Percentiles rank a stretch among this genome's conserved stretches.
Evolutionary conservation across 352 stramenopile species (phyloP).

Genomic region (Phytopythium ostracodes): DNA sequence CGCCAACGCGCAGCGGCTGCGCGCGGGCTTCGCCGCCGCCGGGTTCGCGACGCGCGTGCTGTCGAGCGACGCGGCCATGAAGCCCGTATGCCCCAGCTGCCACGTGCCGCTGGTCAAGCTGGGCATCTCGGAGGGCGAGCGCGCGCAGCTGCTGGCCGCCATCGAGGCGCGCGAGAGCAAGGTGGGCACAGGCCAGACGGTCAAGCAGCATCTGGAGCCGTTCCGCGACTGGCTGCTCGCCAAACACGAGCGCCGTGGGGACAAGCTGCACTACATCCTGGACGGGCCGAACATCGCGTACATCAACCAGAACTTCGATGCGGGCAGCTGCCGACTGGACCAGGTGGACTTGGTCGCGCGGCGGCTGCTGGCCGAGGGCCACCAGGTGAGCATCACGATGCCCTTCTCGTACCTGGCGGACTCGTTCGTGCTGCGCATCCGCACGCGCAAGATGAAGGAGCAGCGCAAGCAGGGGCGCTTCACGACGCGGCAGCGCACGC

Average conservation of each 20-base stretch:
- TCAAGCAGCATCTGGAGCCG: slow-evolving; percentile 51
- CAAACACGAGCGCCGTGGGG: slow-evolving; percentile 17
- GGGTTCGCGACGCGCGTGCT: slow-evolving; percentile 34
- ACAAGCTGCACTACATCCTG: slow-evolving; percentile 84
- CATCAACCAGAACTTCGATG: slow-evolving; percentile 95
- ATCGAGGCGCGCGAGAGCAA: slow-evolving; percentile 61
- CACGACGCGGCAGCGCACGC: slow-evolving; percentile 38
- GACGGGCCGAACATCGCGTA: slow-evolving; percentile 98
- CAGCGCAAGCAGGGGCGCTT: slow-evolving; percentile 50
- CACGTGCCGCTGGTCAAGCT: slow-evolving; percentile 39
- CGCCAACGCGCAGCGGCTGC: slow-evolving; percentile 38
- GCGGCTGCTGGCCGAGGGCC: slow-evolving; percentile 77
- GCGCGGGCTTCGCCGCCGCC: slow-evolving; percentile 32
- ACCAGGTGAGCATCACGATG: slow-evolving; percentile 78
- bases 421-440: slow-evolving; percentile 56
- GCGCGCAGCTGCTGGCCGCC: slow-evolving; percentile 37
- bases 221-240: slow-evolving; percentile 64
- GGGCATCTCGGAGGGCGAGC: slow-evolving; percentile 31
- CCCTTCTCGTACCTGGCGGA: slow-evolving; percentile 60
- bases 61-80: slow-evolving; percentile 35
- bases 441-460: slow-evolving; percentile 41
- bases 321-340: slow-evolving; percentile 91
- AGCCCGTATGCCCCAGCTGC: slow-evolving; percentile 35
- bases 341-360: slow-evolving; percentile 93
- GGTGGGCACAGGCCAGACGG: slow-evolving; percentile 23